Conservation (phyloP, 108 stramenopile genomes). For the Cyclotella sp. region DNA sequence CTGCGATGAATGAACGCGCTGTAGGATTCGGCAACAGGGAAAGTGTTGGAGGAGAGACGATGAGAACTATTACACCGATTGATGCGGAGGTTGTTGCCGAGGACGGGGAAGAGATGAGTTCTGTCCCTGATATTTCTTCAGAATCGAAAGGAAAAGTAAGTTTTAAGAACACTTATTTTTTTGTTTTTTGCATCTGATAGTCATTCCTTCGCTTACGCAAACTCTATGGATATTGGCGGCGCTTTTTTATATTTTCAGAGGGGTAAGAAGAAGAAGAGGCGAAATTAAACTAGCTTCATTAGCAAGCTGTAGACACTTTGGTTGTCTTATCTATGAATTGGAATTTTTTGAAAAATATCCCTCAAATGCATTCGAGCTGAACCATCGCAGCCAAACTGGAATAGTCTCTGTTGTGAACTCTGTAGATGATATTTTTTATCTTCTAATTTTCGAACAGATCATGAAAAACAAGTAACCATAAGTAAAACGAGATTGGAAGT, state of each 20-base stretch:
- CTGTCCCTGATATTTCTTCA: constrained; percentile 27
- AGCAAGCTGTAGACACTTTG: too few species aligned
- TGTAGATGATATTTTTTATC: too few species aligned
- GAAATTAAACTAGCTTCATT: constrained; percentile 24
- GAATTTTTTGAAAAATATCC: background rate
- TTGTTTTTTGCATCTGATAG: background rate
- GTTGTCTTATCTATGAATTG: background rate
- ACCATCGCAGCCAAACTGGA: too few species aligned
- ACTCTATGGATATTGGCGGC: background rate
- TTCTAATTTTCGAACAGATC: too few species aligned
- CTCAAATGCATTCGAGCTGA: background rate
- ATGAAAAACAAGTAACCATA: too few species aligned
- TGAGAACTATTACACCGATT: constrained; percentile 57
- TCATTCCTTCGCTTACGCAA: background rate
- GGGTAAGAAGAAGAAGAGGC: constrained; percentile 51
- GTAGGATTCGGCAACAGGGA: constrained; percentile 66
- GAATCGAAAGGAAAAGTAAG: constrained; percentile 43
- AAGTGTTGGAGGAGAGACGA: constrained; percentile 42
- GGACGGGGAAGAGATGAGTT: constrained; percentile 21
- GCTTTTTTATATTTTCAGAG: constrained; percentile 18
- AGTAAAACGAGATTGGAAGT: too few species aligned
- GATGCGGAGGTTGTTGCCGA: constrained; percentile 65
- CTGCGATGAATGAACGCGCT: constrained; percentile 84
- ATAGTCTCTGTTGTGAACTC: too few species aligned
- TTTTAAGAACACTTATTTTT: background rate